Evolutionary conservation across 78 protist genomes (phyloP).

Genomic region (Trichosphaerium sp.): DNA sequence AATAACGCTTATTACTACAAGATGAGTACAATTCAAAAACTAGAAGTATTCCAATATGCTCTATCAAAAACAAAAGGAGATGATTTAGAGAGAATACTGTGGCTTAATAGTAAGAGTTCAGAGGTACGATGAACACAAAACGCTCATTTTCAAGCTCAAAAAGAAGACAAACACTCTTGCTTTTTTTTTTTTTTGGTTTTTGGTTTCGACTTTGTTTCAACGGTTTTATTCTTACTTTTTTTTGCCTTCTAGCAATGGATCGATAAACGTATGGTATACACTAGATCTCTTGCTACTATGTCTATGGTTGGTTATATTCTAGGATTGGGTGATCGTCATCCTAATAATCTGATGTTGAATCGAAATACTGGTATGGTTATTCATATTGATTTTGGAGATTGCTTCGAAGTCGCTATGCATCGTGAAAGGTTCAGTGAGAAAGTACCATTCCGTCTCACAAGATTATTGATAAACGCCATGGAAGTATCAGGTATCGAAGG

Average conservation of each 20-base stretch:
- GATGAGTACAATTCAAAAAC: slow-evolving; percentile 83
- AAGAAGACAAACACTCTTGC: too few species aligned
- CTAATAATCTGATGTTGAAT: slow-evolving; percentile 90
- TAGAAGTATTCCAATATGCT: slow-evolving; percentile 88
- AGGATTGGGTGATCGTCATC: slow-evolving; percentile 96
- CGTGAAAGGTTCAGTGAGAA: slow-evolving; percentile 51
- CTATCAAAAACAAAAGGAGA: slow-evolving; percentile 80
- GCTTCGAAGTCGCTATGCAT: slow-evolving; percentile 22
- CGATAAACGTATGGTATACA: slow-evolving; percentile 59
- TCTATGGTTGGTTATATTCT: slow-evolving; percentile 88
- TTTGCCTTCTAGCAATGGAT: slow-evolving; percentile 64
- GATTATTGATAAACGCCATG: slow-evolving; percentile 68
- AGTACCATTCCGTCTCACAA: slow-evolving; percentile 74
- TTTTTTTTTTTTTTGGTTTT: too few species aligned
- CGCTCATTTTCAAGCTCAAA: too few species aligned
- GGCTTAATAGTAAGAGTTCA: slow-evolving; percentile 71
- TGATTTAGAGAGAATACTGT: slow-evolving; percentile 85
- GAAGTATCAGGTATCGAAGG: slow-evolving; percentile 87
- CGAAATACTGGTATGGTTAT: slow-evolving; percentile 68
- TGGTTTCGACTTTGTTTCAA: too few species aligned
- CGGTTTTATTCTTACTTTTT: too few species aligned
- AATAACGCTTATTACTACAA: too few species aligned
- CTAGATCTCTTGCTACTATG: slow-evolving; percentile 75
- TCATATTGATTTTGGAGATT: slow-evolving; percentile 96
- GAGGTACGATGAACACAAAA: too few species aligned